These are phyloP conservation scores for Mortierella sp. DNA, from an alignment of 371 early-diverging fungal species.

Conservation along the genomic window DNA sequence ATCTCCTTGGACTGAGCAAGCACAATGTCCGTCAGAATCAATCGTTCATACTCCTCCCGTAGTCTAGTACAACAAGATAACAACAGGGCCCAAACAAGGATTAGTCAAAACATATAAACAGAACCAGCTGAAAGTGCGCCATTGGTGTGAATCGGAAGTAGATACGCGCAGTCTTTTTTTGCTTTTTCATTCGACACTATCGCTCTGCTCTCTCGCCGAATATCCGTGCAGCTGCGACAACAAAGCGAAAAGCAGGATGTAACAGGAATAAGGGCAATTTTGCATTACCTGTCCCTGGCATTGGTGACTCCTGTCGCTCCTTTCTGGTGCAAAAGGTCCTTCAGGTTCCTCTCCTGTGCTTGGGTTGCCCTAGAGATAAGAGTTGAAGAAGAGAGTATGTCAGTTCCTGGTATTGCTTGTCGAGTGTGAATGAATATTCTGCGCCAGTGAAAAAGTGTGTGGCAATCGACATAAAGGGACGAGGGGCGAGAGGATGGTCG, in stretches of 20 bases:
- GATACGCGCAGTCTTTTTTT: neutral
- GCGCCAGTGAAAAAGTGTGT: neutral
- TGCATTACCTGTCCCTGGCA: constrained; percentile 51
- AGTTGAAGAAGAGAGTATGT: neutral
- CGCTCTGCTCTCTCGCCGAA: neutral
- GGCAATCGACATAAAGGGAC: neutral
- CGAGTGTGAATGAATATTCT: neutral
- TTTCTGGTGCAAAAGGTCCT: constrained; percentile 46
- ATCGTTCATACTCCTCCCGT: constrained; percentile 58
- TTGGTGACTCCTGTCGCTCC: constrained; percentile 44
- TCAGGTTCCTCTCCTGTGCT: constrained; percentile 43
- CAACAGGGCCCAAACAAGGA: neutral
- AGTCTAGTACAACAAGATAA: constrained; percentile 40
- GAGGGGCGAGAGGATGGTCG: neutral
- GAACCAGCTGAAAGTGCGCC: constrained; percentile 1
- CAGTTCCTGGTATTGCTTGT: neutral
- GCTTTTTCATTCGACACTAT: neutral
- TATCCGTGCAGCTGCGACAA: neutral
- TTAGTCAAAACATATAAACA: constrained; percentile 1
- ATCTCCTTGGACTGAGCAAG: constrained; percentile 64
- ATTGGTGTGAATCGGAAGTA: constrained; percentile 26
- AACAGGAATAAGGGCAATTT: neutral
- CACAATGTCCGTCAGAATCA: constrained; percentile 57
- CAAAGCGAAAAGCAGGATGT: neutral
- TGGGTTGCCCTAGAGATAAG: constrained; percentile 36